These are phyloP conservation scores for Sclerotinia sclerotiorum DNA, from an alignment of 2,329 filamentous ascomycete genomes.

Conservation along the genomic window DNA sequence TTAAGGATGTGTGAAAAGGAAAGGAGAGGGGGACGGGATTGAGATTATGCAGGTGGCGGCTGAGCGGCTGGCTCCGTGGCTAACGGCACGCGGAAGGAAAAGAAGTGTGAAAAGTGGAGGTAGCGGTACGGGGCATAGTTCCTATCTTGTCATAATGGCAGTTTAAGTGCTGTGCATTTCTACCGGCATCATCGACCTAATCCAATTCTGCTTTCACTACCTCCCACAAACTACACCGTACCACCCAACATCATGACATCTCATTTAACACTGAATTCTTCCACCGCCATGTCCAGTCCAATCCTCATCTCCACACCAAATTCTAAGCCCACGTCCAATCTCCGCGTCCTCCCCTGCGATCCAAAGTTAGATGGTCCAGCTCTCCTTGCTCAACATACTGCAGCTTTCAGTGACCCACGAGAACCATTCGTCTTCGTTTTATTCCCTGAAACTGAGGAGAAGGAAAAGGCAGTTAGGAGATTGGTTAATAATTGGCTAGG, in stretches of 20 bases:
- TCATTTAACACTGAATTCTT: background rate
- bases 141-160: background rate
- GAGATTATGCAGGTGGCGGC: background rate
- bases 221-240: background rate
- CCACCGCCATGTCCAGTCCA: background rate
- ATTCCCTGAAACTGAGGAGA: slow-evolving; percentile 26
- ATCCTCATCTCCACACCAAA: background rate
- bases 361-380: slow-evolving; percentile 23
- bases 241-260: background rate
- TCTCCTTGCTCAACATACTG: slow-evolving; percentile 26
- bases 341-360: slow-evolving; percentile 11
- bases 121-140: background rate
- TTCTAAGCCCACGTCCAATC: background rate
- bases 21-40: background rate
- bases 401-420: slow-evolving; percentile 20
- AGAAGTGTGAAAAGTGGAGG: background rate
- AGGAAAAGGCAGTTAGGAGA: slow-evolving; percentile 26
- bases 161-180: background rate
- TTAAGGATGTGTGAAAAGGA: background rate
- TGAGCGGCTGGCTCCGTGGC: background rate
- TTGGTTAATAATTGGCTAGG: slow-evolving; percentile 27
- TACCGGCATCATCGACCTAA: background rate
- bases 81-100: background rate
- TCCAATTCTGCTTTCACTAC: too few species aligned
- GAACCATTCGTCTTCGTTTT: slow-evolving; percentile 30